Evolutionary conservation across 768 basidiomycete species (phyloP).

Genomic region (Amanita exitialis): DNA sequence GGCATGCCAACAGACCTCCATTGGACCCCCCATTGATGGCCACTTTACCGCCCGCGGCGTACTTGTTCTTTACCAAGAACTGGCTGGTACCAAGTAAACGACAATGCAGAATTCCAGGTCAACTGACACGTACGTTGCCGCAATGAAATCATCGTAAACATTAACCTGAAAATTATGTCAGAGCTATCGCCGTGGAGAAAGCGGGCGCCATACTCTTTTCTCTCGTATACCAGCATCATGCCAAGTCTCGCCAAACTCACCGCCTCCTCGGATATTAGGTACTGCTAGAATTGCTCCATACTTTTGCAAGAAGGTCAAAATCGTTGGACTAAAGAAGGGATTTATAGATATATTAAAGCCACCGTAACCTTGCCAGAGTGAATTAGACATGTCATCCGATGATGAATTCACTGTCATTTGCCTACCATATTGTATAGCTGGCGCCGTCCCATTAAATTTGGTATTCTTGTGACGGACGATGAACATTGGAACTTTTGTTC

Average conservation of each 20-base stretch:
- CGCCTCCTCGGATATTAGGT: slow-evolving; percentile 55
- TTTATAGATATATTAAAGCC: slow-evolving; percentile 66
- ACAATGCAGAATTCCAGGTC: background rate
- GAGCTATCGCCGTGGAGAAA: slow-evolving; percentile 5
- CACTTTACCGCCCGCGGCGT: slow-evolving; percentile 58
- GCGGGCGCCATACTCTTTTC: slow-evolving; percentile 42
- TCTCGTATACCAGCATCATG: slow-evolving; percentile 63
- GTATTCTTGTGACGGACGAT: slow-evolving; percentile 69
- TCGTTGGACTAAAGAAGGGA: slow-evolving; percentile 61
- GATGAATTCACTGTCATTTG: too few relatives aligned
- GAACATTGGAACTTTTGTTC: slow-evolving; percentile 79
- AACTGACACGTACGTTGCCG: slow-evolving; percentile 49
- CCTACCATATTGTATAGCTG: slow-evolving; percentile 69
- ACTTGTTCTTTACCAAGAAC: slow-evolving; percentile 64
- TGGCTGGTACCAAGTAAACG: slow-evolving; percentile 28
- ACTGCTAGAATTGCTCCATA: slow-evolving; percentile 61
- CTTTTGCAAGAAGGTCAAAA: slow-evolving; percentile 63
- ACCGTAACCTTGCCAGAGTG: slow-evolving; percentile 50
- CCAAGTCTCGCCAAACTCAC: slow-evolving; percentile 83
- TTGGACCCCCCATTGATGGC: slow-evolving; percentile 76
- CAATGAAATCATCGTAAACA: slow-evolving; percentile 76
- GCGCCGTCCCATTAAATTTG: slow-evolving; percentile 61
- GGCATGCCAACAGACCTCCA: slow-evolving; percentile 40
- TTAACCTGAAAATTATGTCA: slow-evolving; percentile 35
- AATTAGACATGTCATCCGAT: background rate